A percentile compares a stretch with the other conserved stretches of the same genome.
These are phyloP conservation scores for Calocera viscosa DNA, from an alignment of 768 basidiomycete genomes.

Conservation along the genomic window DNA sequence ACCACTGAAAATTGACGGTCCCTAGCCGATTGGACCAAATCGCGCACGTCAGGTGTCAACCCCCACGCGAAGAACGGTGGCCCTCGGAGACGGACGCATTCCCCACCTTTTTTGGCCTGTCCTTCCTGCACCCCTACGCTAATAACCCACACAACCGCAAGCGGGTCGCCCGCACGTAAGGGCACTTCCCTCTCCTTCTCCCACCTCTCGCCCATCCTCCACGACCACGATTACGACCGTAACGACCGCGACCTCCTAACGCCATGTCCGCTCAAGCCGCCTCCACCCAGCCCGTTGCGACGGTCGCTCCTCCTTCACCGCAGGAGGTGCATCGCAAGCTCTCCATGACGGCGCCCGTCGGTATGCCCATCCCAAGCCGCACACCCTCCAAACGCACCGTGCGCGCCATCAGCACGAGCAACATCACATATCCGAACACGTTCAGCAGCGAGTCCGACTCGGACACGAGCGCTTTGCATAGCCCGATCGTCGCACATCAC, in stretches of 20 bases:
- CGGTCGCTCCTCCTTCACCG: constrained; percentile 59
- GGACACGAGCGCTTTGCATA: constrained; percentile 36
- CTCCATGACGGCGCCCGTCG: constrained; percentile 23
- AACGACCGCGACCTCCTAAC: constrained; percentile 13
- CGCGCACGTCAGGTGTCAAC: background rate
- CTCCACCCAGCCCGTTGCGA: constrained; percentile 10
- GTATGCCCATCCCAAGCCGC: constrained; percentile 9
- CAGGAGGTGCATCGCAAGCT: constrained; percentile 81
- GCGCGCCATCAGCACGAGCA: constrained; percentile 18
- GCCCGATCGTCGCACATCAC: constrained; percentile 30
- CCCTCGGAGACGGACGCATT: background rate
- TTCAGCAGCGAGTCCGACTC: constrained; percentile 82
- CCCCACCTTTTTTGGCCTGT: background rate
- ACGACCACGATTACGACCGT: background rate
- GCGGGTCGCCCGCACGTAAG: background rate
- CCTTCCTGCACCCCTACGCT: background rate
- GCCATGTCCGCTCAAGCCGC: constrained; percentile 21
- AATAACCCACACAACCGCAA: background rate
- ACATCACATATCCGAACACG: constrained; percentile 30
- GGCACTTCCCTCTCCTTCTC: too few species aligned
- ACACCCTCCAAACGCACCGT: constrained; percentile 14
- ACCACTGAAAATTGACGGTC: too few species aligned
- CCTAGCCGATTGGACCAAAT: background rate
- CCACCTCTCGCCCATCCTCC: background rate
- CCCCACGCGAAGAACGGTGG: background rate